Conservation (phyloP, 768 basidiomycete species). For the Amyloporia xantha region DNA sequence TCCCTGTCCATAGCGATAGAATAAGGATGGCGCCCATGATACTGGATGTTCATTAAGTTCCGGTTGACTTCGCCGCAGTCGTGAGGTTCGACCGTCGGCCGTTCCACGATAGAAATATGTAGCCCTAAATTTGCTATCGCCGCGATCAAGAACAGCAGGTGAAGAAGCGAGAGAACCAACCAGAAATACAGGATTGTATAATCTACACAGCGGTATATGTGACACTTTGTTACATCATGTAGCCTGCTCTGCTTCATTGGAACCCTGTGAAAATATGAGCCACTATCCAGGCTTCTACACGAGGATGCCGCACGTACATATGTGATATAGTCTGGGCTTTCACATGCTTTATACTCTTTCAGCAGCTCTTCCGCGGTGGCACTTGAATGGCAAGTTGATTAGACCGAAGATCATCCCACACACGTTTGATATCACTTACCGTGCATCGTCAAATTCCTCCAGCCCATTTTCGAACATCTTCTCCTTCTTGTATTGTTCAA, state of each 20-base stretch:
- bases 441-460: conserved; percentile 97
- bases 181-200: too few species aligned
- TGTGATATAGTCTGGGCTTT: conserved; percentile 90
- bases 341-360: conserved; percentile 94
- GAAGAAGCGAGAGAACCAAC: too few species aligned
- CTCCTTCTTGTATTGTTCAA: conserved; percentile 98
- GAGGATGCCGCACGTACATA: conserved; percentile 45
- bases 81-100: too few species aligned
- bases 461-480: conserved; percentile 89
- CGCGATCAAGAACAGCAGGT: too few species aligned
- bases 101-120: too few species aligned
- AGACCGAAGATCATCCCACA: background rate
- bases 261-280: conserved; percentile 9
- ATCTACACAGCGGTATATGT: too few species aligned
- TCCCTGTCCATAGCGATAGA: too few species aligned
- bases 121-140: too few species aligned
- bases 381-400: conserved; percentile 31
- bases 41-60: too few species aligned
- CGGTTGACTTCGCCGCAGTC: too few species aligned
- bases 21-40: too few species aligned
- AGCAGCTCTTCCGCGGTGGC: conserved; percentile 82
- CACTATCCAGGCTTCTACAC: background rate
- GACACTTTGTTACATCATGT: too few species aligned
- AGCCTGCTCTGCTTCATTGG: conserved; percentile 13
- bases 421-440: conserved; percentile 39